These are phyloP conservation scores for Gyrodon lividus DNA, from an alignment of 768 basidiomycete species.

Conservation along the genomic window DNA sequence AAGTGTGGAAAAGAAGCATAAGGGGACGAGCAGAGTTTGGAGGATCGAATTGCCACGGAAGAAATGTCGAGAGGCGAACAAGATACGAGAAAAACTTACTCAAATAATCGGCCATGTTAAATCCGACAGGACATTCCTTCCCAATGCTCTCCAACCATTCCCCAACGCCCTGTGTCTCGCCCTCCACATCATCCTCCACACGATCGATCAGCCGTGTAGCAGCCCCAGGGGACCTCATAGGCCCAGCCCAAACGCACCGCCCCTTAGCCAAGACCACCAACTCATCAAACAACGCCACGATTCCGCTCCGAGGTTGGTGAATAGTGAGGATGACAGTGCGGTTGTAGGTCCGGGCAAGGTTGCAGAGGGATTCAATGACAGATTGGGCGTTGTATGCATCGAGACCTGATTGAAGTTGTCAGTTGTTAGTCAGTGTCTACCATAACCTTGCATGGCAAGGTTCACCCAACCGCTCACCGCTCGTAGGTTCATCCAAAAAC, in stretches of 20 bases:
- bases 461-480: slow-evolving; percentile 51
- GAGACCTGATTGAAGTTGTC: slow-evolving; percentile 51
- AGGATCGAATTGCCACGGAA: no score
- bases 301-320: slow-evolving; percentile 97
- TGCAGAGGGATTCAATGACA: slow-evolving; percentile 85
- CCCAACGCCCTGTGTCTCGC: slow-evolving; percentile 27
- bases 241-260: slow-evolving; percentile 43
- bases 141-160: slow-evolving; percentile 80
- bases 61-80: neutral
- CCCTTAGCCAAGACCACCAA: slow-evolving; percentile 84
- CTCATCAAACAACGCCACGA: slow-evolving; percentile 93
- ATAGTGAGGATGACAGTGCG: slow-evolving; percentile 97
- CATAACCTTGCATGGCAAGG: neutral
- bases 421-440: slow-evolving; percentile 1
- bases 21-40: neutral
- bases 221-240: slow-evolving; percentile 19
- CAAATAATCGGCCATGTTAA: slow-evolving; percentile 95
- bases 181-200: slow-evolving; percentile 9
- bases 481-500: slow-evolving; percentile 97
- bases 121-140: slow-evolving; percentile 85
- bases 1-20: no score
- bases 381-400: slow-evolving; percentile 96
- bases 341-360: slow-evolving; percentile 84
- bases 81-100: slow-evolving; percentile 55
- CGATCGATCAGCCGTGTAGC: slow-evolving; percentile 6